These are phyloP conservation scores for Kodamaea hsintzibuensis DNA, from an alignment of 805 yeast species.

Conservation along the genomic window DNA sequence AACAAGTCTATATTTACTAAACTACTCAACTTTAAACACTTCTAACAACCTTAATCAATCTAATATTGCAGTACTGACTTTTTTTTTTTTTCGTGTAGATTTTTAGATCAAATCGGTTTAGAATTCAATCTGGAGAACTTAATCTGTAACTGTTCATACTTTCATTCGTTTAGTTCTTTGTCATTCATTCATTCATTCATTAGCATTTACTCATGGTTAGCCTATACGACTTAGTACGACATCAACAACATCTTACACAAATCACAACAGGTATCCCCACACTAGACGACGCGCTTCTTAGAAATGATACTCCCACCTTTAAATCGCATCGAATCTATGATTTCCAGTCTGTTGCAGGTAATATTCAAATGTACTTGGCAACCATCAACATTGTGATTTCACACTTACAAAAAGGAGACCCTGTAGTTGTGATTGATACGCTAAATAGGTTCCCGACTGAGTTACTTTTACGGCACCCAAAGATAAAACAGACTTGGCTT, in stretches of 20 bases:
- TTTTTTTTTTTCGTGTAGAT: neutral
- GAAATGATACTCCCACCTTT: slow-evolving; percentile 10
- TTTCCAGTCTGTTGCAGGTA: slow-evolving; percentile 39
- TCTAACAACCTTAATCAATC: neutral
- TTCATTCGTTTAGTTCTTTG: no score
- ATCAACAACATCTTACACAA: slow-evolving; percentile 25
- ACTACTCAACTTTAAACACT: no score
- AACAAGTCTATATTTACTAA: no score
- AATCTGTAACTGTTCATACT: no score
- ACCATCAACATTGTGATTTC: slow-evolving; percentile 26
- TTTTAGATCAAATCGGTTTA: neutral
- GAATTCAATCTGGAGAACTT: neutral
- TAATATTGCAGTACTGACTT: neutral
- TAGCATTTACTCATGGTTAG: slow-evolving; percentile 26
- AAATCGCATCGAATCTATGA: slow-evolving; percentile 30
- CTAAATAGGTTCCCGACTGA: slow-evolving; percentile 32
- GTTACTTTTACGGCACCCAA: slow-evolving; percentile 19
- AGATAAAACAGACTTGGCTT: slow-evolving; percentile 23
- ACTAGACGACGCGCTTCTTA: slow-evolving; percentile 27
- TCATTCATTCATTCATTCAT: neutral
- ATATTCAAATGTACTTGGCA: slow-evolving; percentile 21
- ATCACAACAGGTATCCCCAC: slow-evolving; percentile 29
- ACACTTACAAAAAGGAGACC: slow-evolving; percentile 23
- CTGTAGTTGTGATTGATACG: slow-evolving; percentile 34
- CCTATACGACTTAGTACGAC: slow-evolving; percentile 30